Evolutionary conservation across 192 early-diverging fungal genomes (phyloP).

Genomic region (Endogone sp.): DNA sequence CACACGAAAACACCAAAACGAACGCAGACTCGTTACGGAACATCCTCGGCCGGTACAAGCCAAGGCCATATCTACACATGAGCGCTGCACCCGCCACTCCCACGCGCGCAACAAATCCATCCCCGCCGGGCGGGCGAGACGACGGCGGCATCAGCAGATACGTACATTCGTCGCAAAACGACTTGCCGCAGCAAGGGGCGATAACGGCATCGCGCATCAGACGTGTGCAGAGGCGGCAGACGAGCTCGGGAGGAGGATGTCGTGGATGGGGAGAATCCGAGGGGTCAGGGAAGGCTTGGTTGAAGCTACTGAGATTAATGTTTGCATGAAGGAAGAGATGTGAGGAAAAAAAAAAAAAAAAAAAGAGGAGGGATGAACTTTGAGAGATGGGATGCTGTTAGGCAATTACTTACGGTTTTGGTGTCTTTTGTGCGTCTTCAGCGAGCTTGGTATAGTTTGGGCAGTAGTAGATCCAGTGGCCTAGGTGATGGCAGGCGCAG

Average conservation of each 20-base stretch:
- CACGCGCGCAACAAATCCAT: neutral
- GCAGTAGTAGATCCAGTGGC: conserved; percentile 42
- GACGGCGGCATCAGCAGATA: conserved; percentile 9
- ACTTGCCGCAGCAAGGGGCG: conserved; percentile 81
- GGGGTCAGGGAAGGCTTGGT: no score
- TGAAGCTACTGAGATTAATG: no score
- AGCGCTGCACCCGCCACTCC: neutral
- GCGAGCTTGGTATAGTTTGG: conserved; percentile 47
- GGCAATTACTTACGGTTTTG: conserved; percentile 34
- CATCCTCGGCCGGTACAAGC: conserved; percentile 4
- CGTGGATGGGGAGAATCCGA: no score
- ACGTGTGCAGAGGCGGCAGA: conserved; percentile 71
- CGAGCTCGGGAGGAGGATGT: conserved; percentile 57
- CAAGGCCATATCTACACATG: conserved; percentile 6
- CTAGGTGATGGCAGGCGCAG: conserved; percentile 2
- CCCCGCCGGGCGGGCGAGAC: neutral
- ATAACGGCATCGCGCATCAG: conserved; percentile 77
- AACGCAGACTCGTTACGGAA: neutral
- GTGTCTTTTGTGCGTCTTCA: conserved; percentile 55
- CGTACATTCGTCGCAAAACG: conserved; percentile 90
- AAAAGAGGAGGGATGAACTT: conserved; percentile 46
- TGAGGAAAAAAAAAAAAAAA: no score
- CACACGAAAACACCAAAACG: neutral
- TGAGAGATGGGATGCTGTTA: no score
- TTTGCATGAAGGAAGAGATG: no score